Conservation (phyloP, 2,329 filamentous ascomycete genomes). For the Curvularia lunata region DNA sequence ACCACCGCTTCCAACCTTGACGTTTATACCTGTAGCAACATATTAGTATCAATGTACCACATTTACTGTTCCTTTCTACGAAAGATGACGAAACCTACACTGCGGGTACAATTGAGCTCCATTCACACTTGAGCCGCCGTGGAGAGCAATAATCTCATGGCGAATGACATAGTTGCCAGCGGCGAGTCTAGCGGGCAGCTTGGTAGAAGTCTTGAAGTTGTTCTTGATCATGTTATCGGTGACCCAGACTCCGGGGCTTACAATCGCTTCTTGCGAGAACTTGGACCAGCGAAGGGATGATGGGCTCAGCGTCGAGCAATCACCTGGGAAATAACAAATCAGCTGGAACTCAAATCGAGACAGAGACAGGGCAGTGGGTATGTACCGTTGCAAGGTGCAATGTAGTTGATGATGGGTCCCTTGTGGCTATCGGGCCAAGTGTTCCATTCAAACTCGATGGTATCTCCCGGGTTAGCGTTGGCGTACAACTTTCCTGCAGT, state of each 20-base stretch:
- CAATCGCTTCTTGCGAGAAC: conserved; percentile 39
- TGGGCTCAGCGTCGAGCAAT: conserved; percentile 40
- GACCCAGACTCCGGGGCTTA: conserved; percentile 41
- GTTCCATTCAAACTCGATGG: conserved; percentile 45
- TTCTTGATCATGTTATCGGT: conserved; percentile 49
- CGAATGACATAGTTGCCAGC: conserved; percentile 62
- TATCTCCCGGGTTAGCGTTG: conserved; percentile 44
- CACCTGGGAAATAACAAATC: conserved; percentile 23
- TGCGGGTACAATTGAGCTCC: conserved; percentile 61
- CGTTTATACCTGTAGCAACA: conserved; percentile 3
- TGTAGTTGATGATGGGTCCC: conserved; percentile 50
- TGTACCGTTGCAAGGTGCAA: conserved; percentile 45
- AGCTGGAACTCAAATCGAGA: not conserved
- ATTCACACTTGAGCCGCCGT: conserved; percentile 51
- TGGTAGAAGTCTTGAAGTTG: conserved; percentile 55
- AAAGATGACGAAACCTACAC: conserved; percentile 39
- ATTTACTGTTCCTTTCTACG: not conserved
- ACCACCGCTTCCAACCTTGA: conserved; percentile 56
- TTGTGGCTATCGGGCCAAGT: conserved; percentile 47
- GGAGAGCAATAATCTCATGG: conserved; percentile 61
- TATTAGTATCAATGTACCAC: not conserved
- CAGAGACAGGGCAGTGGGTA: not conserved
- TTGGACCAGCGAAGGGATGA: conserved; percentile 44
- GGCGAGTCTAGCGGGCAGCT: conserved; percentile 53
- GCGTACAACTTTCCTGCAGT: conserved; percentile 43